phyloP scores from a whole-genome alignment of 1,139 yeast species.

The Nakaseomyces glabratus region DNA sequence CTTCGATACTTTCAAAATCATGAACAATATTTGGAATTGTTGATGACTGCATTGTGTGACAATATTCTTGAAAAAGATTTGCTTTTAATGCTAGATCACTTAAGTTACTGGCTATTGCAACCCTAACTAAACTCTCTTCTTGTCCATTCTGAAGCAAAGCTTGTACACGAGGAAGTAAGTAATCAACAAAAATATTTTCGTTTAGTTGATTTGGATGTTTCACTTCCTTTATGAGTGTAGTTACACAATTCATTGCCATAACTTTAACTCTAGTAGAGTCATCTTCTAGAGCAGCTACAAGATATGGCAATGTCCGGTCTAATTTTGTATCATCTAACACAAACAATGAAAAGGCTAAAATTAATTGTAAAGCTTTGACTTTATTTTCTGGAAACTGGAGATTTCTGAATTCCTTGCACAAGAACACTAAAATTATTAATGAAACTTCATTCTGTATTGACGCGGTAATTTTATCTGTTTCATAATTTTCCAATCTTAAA shows the following conservation, averaged over 20 bases:
- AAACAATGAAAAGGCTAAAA: slow-evolving; percentile 67
- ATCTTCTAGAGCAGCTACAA: slow-evolving; percentile 45
- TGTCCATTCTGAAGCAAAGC: slow-evolving; percentile 35
- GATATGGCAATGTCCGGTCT: slow-evolving; percentile 76
- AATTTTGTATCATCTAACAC: slow-evolving; percentile 75
- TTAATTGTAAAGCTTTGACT: slow-evolving; percentile 64
- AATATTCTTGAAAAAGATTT: slow-evolving; percentile 55
- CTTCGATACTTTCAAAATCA: slow-evolving; percentile 26
- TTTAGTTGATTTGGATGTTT: slow-evolving; percentile 68
- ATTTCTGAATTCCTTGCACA: slow-evolving; percentile 59
- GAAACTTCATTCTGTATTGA: slow-evolving; percentile 38
- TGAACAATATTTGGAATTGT: slow-evolving; percentile 7
- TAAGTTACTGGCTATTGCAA: slow-evolving; percentile 62
- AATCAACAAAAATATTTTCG: slow-evolving; percentile 68
- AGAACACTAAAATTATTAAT: slow-evolving; percentile 51
- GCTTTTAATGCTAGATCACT: slow-evolving; percentile 63
- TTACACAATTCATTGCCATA: slow-evolving; percentile 45
- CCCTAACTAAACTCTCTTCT: slow-evolving; percentile 43
- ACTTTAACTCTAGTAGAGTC: slow-evolving; percentile 55
- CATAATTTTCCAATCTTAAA: neutral
- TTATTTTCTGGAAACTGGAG: slow-evolving; percentile 55
- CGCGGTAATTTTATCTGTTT: neutral
- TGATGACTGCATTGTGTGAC: slow-evolving; percentile 44
- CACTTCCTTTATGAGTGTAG: slow-evolving; percentile 57
- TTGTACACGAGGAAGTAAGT: slow-evolving; percentile 63